These are phyloP conservation scores for Papiliotrema nemorosa DNA, from an alignment of 1,284 basidiomycete genomes.

Conservation along the genomic window DNA sequence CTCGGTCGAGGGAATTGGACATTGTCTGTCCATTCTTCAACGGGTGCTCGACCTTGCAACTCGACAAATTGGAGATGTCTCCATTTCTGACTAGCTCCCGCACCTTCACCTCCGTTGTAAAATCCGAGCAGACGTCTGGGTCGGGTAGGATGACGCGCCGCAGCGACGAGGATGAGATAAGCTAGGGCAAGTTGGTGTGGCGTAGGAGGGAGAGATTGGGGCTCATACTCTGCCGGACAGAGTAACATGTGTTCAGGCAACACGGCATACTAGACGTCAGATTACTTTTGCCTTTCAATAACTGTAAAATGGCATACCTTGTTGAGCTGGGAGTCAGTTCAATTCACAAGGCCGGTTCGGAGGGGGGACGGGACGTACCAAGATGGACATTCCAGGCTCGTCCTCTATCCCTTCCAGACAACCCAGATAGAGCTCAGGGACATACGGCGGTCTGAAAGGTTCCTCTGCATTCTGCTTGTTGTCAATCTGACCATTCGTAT, in stretches of 20 bases:
- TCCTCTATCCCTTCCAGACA: conserved; percentile 63
- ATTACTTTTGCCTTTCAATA: not conserved
- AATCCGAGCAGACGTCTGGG: conserved; percentile 64
- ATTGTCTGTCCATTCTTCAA: conserved; percentile 64
- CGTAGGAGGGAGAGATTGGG: conserved; percentile 71
- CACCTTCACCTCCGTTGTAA: conserved; percentile 78
- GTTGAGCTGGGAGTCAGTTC: conserved; percentile 23
- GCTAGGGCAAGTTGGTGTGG: conserved; percentile 71
- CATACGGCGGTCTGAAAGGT: conserved; percentile 78
- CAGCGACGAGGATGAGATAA: conserved; percentile 67
- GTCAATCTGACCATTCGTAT: conserved; percentile 6
- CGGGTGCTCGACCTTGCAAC: conserved; percentile 61
- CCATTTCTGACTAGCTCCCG: conserved; percentile 81
- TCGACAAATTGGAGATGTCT: conserved; percentile 82
- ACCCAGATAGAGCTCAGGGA: conserved; percentile 66
- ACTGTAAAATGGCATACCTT: conserved; percentile 10
- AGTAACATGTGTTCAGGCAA: conserved; percentile 75
- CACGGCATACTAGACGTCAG: conserved; percentile 59
- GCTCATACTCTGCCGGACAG: conserved; percentile 31
- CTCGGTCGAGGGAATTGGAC: conserved; percentile 60
- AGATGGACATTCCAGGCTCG: conserved; percentile 63
- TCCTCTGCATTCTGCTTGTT: conserved; percentile 53
- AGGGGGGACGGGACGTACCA: conserved; percentile 59
- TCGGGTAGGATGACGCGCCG: conserved; percentile 56
- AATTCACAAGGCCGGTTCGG: conserved; percentile 55